A percentile compares a stretch with the other conserved stretches of the same genome.
Conservation (phyloP, 352 stramenopile genomes). For the Blastocystis sp. region DNA sequence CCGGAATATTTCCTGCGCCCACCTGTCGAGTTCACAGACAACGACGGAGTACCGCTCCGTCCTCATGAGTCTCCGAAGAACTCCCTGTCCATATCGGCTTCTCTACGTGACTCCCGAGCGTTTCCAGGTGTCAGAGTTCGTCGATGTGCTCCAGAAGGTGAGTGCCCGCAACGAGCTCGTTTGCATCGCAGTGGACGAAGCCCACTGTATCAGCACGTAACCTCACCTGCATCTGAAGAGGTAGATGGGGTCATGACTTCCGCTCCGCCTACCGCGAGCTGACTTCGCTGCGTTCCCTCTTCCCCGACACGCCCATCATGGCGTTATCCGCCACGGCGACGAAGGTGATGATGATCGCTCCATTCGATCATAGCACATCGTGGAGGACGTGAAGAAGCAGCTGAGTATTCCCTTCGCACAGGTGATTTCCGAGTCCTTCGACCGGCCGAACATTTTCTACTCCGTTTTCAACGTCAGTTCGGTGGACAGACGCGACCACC, state of each 20-base stretch:
- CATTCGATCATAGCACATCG: background rate
- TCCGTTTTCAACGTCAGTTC: background rate
- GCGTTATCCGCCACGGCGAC: constrained; percentile 39
- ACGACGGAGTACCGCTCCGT: constrained; percentile 11
- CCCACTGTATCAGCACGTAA: constrained; percentile 52
- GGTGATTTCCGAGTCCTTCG: constrained; percentile 24
- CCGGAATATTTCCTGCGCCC: background rate
- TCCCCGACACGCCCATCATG: constrained; percentile 25
- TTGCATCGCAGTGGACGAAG: constrained; percentile 25
- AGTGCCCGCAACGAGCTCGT: background rate
- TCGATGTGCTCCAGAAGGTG: background rate
- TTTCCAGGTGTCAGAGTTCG: constrained; percentile 27
- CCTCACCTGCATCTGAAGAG: background rate
- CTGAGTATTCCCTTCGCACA: background rate
- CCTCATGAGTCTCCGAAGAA: background rate
- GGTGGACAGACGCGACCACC: background rate
- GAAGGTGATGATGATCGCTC: background rate
- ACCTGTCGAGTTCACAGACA: constrained; percentile 27
- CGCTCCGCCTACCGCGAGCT: constrained; percentile 28
- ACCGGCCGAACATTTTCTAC: constrained; percentile 47
- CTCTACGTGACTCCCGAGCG: constrained; percentile 39
- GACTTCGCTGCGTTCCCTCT: background rate
- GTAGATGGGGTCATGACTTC: constrained; percentile 50
- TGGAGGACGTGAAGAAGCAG: constrained; percentile 21
- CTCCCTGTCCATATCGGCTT: background rate